A percentile compares a stretch with the other conserved stretches of the same genome.
phyloP scores from a whole-genome alignment of 2,329 filamentous ascomycete genomes.

The Stagonosporopsis tanaceti region DNA sequence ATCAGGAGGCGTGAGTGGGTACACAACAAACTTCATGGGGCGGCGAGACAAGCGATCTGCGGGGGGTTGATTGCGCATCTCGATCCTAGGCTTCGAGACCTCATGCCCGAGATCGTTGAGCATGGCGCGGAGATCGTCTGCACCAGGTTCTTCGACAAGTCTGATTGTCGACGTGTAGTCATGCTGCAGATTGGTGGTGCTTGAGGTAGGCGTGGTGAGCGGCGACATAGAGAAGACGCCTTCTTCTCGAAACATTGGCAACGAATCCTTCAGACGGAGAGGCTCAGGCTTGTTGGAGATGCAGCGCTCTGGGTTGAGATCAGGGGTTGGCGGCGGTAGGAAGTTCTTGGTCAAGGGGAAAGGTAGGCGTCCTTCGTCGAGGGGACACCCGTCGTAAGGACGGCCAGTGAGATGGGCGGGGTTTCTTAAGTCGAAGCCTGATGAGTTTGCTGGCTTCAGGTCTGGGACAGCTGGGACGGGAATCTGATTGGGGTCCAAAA shows the following conservation, averaged over 20 bases:
- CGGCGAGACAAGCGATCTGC: background rate
- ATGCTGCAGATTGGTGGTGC: background rate
- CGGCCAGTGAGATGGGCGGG: conserved; percentile 3
- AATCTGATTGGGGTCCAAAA: background rate
- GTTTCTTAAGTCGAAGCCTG: background rate
- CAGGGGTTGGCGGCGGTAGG: background rate
- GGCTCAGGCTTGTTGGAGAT: background rate
- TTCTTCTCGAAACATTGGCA: background rate
- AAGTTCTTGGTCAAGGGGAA: background rate
- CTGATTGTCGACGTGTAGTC: background rate
- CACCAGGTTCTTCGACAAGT: background rate
- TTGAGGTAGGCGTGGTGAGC: background rate
- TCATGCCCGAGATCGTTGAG: background rate
- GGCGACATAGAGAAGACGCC: background rate
- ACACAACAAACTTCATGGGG: background rate
- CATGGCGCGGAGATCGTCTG: background rate
- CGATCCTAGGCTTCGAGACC: background rate
- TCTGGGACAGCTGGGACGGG: background rate
- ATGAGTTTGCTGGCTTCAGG: background rate
- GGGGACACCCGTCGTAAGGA: background rate
- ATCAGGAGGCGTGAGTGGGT: conserved; percentile 5
- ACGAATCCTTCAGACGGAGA: background rate
- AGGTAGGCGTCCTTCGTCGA: background rate
- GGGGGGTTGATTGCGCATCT: background rate
- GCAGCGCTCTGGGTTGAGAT: conserved; percentile 3